A percentile compares a stretch with the other conserved stretches of the same genome.
These are phyloP conservation scores for Penicillium simplicissimum DNA, from an alignment of 495 filamentous ascomycete species.

Conservation along the genomic window DNA sequence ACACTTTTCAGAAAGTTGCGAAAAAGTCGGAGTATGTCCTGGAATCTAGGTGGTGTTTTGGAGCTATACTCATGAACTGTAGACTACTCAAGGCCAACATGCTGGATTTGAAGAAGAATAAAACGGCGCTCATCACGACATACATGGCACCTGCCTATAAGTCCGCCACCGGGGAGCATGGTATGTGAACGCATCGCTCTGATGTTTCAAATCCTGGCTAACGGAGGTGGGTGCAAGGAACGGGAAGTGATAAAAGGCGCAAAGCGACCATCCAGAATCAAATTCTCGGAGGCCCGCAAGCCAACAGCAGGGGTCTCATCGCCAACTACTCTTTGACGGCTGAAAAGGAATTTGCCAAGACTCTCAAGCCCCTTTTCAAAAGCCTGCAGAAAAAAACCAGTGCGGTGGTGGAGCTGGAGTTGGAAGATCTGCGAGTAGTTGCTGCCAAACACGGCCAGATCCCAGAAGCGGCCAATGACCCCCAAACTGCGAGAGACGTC, in stretches of 20 bases:
- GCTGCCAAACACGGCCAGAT: neutral
- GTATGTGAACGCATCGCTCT: conserved; percentile 10
- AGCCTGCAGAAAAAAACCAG: neutral
- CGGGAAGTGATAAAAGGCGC: neutral
- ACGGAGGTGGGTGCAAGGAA: neutral
- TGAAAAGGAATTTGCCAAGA: neutral
- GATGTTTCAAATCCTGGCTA: neutral
- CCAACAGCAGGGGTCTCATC: neutral
- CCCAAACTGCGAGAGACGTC: neutral
- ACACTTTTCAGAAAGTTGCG: neutral
- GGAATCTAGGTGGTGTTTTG: neutral
- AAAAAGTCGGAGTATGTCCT: conserved; percentile 11
- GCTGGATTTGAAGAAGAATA: conserved; percentile 8
- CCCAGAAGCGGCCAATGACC: neutral
- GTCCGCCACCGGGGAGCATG: conserved; percentile 14
- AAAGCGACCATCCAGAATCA: neutral
- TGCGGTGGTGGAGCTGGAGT: neutral
- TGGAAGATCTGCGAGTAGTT: neutral
- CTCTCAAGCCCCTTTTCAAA: neutral
- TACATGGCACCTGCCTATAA: conserved; percentile 27
- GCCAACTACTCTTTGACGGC: neutral
- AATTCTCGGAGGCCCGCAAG: neutral
- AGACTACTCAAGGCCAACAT: conserved; percentile 19
- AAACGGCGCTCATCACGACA: conserved; percentile 26
- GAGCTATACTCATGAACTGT: neutral